These are phyloP conservation scores for Teunomyces tritomae DNA, from an alignment of 805 yeast species.

Conservation along the genomic window DNA sequence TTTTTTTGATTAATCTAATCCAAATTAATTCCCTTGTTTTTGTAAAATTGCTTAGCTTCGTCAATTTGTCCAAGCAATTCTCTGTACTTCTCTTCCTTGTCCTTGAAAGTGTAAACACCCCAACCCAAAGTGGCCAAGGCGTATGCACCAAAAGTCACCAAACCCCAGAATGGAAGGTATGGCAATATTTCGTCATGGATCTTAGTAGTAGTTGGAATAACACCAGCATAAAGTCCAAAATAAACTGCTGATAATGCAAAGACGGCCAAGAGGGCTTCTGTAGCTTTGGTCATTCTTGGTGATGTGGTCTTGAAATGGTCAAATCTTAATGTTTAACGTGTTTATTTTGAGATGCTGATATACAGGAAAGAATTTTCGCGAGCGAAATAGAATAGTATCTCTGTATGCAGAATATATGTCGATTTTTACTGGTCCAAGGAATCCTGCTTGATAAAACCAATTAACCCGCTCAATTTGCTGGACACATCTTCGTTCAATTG, in stretches of 20 bases:
- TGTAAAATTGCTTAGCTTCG: slow-evolving; percentile 60
- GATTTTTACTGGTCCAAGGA: slow-evolving; percentile 6
- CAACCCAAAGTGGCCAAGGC: slow-evolving; percentile 66
- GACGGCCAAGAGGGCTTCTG: slow-evolving; percentile 51
- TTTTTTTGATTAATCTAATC: slow-evolving; percentile 19
- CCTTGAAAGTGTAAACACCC: slow-evolving; percentile 67
- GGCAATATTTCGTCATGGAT: slow-evolving; percentile 58
- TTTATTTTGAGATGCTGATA: neutral
- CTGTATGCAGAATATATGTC: neutral
- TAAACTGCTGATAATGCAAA: slow-evolving; percentile 52
- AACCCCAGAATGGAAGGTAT: slow-evolving; percentile 66
- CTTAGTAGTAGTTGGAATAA: slow-evolving; percentile 51
- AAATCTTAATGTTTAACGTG: slow-evolving; percentile 5
- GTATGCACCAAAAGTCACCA: slow-evolving; percentile 67
- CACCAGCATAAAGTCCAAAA: slow-evolving; percentile 48
- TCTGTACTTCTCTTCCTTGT: slow-evolving; percentile 63
- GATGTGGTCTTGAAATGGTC: neutral
- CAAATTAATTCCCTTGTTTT: slow-evolving; percentile 53
- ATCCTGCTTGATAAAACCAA: slow-evolving; percentile 41
- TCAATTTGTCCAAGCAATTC: slow-evolving; percentile 58
- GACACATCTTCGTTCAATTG: slow-evolving; percentile 36
- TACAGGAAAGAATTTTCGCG: neutral
- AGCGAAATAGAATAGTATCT: no score
- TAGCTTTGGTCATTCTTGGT: slow-evolving; percentile 59
- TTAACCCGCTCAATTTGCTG: slow-evolving; percentile 24